Conservation (phyloP, 2,329 filamentous ascomycete species). For the Metarhizium album region DNA sequence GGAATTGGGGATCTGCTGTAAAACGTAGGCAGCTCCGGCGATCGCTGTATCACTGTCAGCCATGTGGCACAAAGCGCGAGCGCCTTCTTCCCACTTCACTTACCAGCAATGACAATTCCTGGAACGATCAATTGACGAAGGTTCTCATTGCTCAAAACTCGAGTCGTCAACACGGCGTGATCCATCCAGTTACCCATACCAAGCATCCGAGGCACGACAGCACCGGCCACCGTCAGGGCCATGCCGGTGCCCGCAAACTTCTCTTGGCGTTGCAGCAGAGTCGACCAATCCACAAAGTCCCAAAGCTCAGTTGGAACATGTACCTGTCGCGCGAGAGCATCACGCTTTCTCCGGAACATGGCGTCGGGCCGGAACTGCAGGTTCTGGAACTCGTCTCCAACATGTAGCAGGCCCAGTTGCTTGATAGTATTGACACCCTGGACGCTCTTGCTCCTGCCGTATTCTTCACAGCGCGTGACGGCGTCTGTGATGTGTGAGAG, state of each 20-base stretch:
- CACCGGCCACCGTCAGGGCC: constrained; percentile 83
- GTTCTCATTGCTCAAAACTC: constrained; percentile 70
- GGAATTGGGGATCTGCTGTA: constrained; percentile 80
- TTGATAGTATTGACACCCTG: constrained; percentile 79
- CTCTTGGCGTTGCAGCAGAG: constrained; percentile 79
- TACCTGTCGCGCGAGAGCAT: constrained; percentile 73
- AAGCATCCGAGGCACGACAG: constrained; percentile 70
- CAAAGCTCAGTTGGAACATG: constrained; percentile 78
- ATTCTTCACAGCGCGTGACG: constrained; percentile 71
- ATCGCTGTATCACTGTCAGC: constrained; percentile 38
- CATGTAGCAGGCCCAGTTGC: constrained; percentile 74
- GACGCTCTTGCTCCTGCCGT: constrained; percentile 68
- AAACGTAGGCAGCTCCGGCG: constrained; percentile 66
- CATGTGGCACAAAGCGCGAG: background rate
- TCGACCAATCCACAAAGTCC: constrained; percentile 87
- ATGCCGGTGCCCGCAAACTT: constrained; percentile 91
- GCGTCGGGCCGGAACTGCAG: constrained; percentile 82
- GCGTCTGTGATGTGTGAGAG: constrained; percentile 74
- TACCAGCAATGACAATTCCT: constrained; percentile 67
- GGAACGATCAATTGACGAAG: constrained; percentile 72
- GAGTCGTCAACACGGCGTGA: constrained; percentile 70
- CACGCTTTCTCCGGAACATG: constrained; percentile 82
- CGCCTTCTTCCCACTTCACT: constrained; percentile 24
- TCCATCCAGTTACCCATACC: constrained; percentile 85
- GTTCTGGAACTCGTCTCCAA: constrained; percentile 77